phyloP scores from a whole-genome alignment of 2,329 filamentous ascomycete species.

The Hypoxylon sp. region DNA sequence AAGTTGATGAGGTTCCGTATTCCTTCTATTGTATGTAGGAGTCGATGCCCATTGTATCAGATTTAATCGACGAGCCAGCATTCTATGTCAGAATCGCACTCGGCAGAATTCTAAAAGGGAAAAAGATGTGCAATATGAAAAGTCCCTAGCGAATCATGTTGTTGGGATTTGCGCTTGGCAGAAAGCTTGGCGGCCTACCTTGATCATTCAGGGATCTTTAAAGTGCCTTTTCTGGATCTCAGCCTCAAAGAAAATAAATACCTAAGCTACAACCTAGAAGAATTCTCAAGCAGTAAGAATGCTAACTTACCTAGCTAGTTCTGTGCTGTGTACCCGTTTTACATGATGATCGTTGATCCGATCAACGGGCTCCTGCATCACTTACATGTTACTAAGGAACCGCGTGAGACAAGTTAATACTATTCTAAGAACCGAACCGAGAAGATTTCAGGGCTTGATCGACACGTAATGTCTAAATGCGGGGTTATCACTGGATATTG shows the following conservation, averaged over 20 bases:
- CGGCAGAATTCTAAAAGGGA: conserved; percentile 2
- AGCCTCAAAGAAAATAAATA: conserved; percentile 5
- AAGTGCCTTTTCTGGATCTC: background rate
- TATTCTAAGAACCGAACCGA: conserved; percentile 14
- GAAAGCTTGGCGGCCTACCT: conserved; percentile 9
- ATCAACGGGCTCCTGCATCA: background rate
- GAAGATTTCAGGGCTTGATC: background rate
- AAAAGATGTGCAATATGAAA: conserved; percentile 1
- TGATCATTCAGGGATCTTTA: conserved; percentile 6
- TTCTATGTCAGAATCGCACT: background rate
- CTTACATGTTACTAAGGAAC: background rate
- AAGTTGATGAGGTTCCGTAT: background rate
- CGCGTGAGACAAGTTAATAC: background rate
- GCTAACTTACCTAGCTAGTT: conserved; percentile 3
- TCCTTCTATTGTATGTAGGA: conserved; percentile 1
- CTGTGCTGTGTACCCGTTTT: background rate
- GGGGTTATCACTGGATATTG: background rate
- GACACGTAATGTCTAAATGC: background rate
- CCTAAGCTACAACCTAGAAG: conserved; percentile 15
- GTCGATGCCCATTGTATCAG: background rate
- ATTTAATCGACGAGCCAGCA: background rate
- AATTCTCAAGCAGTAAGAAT: conserved; percentile 17
- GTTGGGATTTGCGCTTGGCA: background rate
- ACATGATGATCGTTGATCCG: background rate
- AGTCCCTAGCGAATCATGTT: conserved; percentile 2